A percentile compares a stretch with the other conserved stretches of the same genome.
phyloP scores from a whole-genome alignment of 169 alveolate genomes.

The Pseudocohnilembus persalinus region DNA sequence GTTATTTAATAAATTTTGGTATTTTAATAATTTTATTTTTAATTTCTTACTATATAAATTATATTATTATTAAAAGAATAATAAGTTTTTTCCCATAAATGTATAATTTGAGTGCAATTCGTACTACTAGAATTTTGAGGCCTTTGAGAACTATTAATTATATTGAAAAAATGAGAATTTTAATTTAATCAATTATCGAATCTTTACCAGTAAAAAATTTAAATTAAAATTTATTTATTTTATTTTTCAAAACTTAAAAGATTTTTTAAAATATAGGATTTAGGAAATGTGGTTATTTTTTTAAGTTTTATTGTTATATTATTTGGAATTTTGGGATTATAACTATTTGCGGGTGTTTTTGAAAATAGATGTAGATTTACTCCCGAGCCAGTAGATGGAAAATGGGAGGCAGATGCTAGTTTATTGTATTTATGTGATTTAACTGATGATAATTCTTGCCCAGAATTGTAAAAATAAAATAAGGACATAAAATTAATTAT shows the following conservation, averaged over 20 bases:
- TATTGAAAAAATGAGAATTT: slow-evolving; percentile 62
- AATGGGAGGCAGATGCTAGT: slow-evolving; percentile 16
- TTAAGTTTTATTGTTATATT: slow-evolving; percentile 48
- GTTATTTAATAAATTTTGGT: too few relatives aligned
- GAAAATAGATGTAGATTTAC: slow-evolving; percentile 60
- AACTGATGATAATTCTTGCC: neutral
- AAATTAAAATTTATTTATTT: slow-evolving; percentile 14
- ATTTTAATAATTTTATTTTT: too few relatives aligned
- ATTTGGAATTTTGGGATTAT: slow-evolving; percentile 72
- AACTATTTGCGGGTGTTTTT: slow-evolving; percentile 54
- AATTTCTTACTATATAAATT: too few relatives aligned
- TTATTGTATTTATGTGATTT: slow-evolving; percentile 2
- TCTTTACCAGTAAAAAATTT: slow-evolving; percentile 48
- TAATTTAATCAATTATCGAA: slow-evolving; percentile 50
- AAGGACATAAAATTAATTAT: too few relatives aligned
- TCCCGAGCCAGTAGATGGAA: slow-evolving; percentile 9
- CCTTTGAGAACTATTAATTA: slow-evolving; percentile 74
- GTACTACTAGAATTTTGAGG: slow-evolving; percentile 64
- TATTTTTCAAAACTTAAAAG: slow-evolving; percentile 12
- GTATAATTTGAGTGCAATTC: slow-evolving; percentile 42
- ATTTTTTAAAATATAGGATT: neutral
- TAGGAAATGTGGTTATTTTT: slow-evolving; percentile 57
- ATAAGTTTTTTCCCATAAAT: slow-evolving; percentile 15
- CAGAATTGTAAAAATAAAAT: neutral
- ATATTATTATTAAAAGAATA: slow-evolving; percentile 21